Conservation (phyloP, 2,329 filamentous ascomycete genomes). For the Colletotrichum siamense region DNA sequence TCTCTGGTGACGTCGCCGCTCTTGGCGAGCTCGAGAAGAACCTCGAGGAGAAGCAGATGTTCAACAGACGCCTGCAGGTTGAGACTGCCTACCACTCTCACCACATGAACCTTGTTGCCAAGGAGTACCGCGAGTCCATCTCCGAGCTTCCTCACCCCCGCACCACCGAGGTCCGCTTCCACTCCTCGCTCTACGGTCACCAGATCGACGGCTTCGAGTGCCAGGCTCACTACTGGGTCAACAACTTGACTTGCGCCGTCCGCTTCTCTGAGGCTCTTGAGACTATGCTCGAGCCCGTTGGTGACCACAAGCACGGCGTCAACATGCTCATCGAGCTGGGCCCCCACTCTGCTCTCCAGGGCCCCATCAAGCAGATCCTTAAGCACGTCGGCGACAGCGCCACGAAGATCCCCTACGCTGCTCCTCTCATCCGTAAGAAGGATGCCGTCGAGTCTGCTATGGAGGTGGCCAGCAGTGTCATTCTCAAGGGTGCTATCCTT, state of each 20-base stretch:
- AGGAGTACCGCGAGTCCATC: constrained; percentile 38
- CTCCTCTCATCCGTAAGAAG: constrained; percentile 56
- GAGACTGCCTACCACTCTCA: constrained; percentile 60
- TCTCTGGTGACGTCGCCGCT: constrained; percentile 37
- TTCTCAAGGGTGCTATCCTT: constrained; percentile 48
- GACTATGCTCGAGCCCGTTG: constrained; percentile 37
- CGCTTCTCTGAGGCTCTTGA: constrained; percentile 49
- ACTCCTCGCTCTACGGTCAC: constrained; percentile 51
- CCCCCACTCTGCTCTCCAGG: constrained; percentile 54
- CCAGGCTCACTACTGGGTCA: constrained; percentile 47
- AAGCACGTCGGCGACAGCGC: constrained; percentile 47
- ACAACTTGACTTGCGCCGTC: constrained; percentile 45
- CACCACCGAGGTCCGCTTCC: constrained; percentile 43
- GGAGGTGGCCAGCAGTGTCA: constrained; percentile 49
- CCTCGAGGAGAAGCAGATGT: constrained; percentile 41
- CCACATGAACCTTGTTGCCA: constrained; percentile 56
- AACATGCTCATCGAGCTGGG: constrained; percentile 56
- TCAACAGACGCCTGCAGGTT: constrained; percentile 54
- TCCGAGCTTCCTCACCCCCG: constrained; percentile 42
- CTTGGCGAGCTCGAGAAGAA: constrained; percentile 34
- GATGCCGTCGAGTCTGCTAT: constrained; percentile 50
- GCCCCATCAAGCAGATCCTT: constrained; percentile 56
- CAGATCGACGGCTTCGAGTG: constrained; percentile 39
- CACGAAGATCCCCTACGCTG: constrained; percentile 45
- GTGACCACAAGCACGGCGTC: constrained; percentile 39